Evolutionary conservation across 441 rosid species (phyloP).

Genomic region (Oxalis stricta): DNA sequence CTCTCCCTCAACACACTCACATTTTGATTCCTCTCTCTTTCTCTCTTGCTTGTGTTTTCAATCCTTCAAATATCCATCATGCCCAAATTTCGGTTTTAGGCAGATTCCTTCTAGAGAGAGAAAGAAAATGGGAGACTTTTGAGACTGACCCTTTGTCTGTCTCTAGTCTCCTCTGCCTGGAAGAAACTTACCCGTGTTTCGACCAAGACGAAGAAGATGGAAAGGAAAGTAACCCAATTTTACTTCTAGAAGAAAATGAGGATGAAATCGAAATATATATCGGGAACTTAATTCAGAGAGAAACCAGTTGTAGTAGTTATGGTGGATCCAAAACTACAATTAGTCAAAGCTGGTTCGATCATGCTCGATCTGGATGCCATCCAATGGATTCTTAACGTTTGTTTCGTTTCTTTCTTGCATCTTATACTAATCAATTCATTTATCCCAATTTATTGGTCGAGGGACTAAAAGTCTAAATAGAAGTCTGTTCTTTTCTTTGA

Average conservation of each 20-base stretch:
- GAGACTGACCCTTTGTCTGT: constrained; percentile 21
- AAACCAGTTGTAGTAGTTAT: constrained; percentile 15
- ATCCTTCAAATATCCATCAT: constrained; percentile 16
- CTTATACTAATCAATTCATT: background rate
- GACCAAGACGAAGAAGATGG: constrained; percentile 10
- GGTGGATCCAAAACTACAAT: constrained; percentile 7
- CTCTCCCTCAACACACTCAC: constrained; percentile 11
- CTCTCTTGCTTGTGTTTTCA: constrained; percentile 14
- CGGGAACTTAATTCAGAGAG: constrained; percentile 30
- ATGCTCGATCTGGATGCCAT: constrained; percentile 57
- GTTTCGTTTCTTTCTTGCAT: constrained; percentile 6
- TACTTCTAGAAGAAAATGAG: constrained; percentile 24
- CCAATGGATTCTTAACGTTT: constrained; percentile 69
- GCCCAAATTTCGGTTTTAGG: constrained; percentile 5
- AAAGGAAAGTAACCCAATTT: constrained; percentile 7
- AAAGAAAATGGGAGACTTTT: constrained; percentile 19
- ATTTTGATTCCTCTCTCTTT: constrained; percentile 2
- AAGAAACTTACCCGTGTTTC: constrained; percentile 31
- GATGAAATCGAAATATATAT: constrained; percentile 33
- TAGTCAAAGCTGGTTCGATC: constrained; percentile 19
- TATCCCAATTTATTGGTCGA: background rate
- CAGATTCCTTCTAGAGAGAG: constrained; percentile 9
- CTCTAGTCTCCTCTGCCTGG: constrained; percentile 53
- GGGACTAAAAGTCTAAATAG: background rate
- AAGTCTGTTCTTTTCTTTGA: constrained; percentile 3